A percentile compares a stretch with the other conserved stretches of the same genome.
phyloP scores from a whole-genome alignment of 2,329 filamentous ascomycete species.

The Aspergillus arachidicola region DNA sequence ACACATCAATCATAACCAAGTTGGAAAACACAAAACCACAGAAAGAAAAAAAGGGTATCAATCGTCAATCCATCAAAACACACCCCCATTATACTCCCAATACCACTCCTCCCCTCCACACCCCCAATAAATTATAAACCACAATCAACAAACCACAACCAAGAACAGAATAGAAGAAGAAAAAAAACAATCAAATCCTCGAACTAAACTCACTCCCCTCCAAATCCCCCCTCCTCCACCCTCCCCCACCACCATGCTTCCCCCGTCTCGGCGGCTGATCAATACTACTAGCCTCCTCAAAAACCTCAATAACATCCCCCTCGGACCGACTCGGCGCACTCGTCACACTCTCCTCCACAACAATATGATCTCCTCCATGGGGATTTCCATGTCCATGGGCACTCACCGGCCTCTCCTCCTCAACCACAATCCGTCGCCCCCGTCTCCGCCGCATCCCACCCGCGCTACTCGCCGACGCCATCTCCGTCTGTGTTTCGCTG shows the following conservation, averaged over 20 bases:
- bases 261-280: constrained; percentile 35
- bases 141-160: no score
- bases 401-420: constrained; percentile 31
- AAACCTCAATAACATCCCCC: constrained; percentile 60
- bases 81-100: no score
- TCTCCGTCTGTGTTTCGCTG: constrained; percentile 31
- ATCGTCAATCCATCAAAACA: neutral
- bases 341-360: constrained; percentile 38
- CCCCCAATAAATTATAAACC: neutral
- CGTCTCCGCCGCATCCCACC: constrained; percentile 14
- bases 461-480: constrained; percentile 26
- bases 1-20: neutral
- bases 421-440: constrained; percentile 36
- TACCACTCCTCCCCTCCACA: no score
- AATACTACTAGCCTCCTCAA: constrained; percentile 55
- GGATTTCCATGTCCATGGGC: constrained; percentile 17
- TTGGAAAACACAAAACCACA: neutral
- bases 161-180: neutral
- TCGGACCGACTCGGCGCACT: constrained; percentile 38
- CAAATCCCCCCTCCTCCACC: constrained; percentile 49
- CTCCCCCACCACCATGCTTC: constrained; percentile 41
- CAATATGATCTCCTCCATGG: constrained; percentile 23
- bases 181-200: neutral
- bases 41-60: neutral
- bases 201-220: constrained; percentile 34